A percentile compares a stretch with the other conserved stretches of the same genome.
These are phyloP conservation scores for Thielaviopsis populi DNA, from an alignment of 2,329 filamentous ascomycete genomes.

Conservation along the genomic window DNA sequence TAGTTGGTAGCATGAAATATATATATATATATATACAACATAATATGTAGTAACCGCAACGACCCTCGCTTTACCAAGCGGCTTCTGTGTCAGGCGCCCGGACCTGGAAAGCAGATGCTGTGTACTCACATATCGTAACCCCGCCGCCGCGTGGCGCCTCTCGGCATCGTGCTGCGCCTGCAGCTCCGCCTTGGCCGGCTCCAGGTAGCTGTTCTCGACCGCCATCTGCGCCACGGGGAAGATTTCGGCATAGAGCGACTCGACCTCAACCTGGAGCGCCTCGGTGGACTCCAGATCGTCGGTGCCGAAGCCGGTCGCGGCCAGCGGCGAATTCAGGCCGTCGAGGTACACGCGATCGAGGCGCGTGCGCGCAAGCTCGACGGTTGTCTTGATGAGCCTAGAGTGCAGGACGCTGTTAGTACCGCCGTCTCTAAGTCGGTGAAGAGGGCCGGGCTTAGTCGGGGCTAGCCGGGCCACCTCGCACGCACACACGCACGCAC, in stretches of 20 bases:
- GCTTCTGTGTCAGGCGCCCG: too few species aligned
- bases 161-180: slow-evolving; percentile 31
- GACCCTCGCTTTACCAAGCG: too few species aligned
- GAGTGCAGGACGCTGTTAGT: neutral
- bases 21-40: too few species aligned
- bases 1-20: neutral
- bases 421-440: neutral
- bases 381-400: slow-evolving; percentile 41
- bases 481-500: slow-evolving; percentile 21
- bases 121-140: slow-evolving; percentile 36
- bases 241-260: slow-evolving; percentile 55
- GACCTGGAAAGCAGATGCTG: neutral
- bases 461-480: too few species aligned
- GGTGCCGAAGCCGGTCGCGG: slow-evolving; percentile 22
- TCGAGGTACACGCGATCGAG: slow-evolving; percentile 43
- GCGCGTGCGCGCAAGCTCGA: slow-evolving; percentile 38
- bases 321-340: slow-evolving; percentile 21
- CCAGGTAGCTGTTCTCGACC: slow-evolving; percentile 49
- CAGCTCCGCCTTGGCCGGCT: slow-evolving; percentile 39
- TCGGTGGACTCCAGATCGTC: slow-evolving; percentile 27
- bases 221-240: slow-evolving; percentile 57
- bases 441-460: too few species aligned
- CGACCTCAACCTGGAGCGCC: slow-evolving; percentile 47
- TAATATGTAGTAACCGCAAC: neutral
- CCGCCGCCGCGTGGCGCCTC: slow-evolving; percentile 31